Evolutionary conservation across 1,139 yeast genomes (phyloP), one percentile per base, ranked within the genome.

Genomic region (Sugiyamaella castrensis): DNA sequence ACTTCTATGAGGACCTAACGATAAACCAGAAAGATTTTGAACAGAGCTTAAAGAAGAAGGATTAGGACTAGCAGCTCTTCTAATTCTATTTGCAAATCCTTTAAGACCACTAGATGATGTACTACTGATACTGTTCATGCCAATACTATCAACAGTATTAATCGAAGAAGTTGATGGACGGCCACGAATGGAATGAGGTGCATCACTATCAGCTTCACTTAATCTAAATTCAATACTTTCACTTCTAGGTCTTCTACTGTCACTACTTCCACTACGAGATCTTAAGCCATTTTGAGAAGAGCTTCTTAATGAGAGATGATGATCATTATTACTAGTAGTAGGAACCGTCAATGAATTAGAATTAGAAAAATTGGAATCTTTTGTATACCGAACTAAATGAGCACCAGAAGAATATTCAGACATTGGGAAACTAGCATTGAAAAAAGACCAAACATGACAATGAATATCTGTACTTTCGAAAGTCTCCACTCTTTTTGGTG

Each of bases 401-500:
- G 84, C 79, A 6, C 76, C 74, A 30, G 68, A 67, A 7, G 71
- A 61, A 37, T 57, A 57, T 46, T 70, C 74, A 8, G 73, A 71
- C 47, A 61, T 64, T 35, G 70, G 65, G 48, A 62, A 60, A 15
- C 58, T 60, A 29, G 73, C 68, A 46, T 79, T 78, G 71, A 82
- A 92, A 65, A 92, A 89, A 1, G 96, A 95, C 98, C 98, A 92
- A 4, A 87, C 82, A 63, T 92, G 98, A 49, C 80, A 77, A 32
- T 87, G 76, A 11, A 91, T 66, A 51, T 80, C 86, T 54, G 77
- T 79, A 26, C 76, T 66, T 61, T 92, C 98, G 28, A 68, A 65
- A 53, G 79, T 82, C 24, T 80, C 84, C 26, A 73, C 72, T 60
- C 81, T 81, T 63, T 86, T 87, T 0, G 98, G 97, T 0, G 98